Conservation (phyloP, 2,329 filamentous ascomycete genomes). For the Calonectria hongkongensis region DNA sequence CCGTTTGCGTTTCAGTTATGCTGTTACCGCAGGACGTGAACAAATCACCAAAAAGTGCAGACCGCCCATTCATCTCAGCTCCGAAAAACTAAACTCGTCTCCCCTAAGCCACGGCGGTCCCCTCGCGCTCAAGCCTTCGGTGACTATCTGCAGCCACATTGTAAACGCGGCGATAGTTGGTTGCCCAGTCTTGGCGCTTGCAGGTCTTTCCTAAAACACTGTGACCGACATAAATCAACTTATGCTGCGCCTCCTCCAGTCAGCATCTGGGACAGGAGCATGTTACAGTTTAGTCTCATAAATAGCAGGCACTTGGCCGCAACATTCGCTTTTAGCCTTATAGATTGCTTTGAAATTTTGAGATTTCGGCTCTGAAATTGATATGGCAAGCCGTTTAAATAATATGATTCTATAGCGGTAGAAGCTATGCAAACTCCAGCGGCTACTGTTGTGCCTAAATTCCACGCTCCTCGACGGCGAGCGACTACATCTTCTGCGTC, state of each 20-base stretch:
- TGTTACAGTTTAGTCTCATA: background rate
- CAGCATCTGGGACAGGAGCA: background rate
- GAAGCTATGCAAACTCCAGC: background rate
- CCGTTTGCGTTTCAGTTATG: background rate
- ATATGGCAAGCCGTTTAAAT: background rate
- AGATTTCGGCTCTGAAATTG: too few relatives aligned
- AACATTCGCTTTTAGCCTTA: background rate
- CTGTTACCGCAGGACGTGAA: background rate
- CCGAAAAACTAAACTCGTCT: background rate
- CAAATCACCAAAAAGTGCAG: background rate
- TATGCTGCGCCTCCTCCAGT: background rate
- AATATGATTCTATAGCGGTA: background rate
- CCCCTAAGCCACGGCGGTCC: background rate
- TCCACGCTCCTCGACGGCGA: background rate
- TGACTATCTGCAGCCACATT: background rate
- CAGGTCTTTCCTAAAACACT: background rate
- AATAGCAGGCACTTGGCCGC: background rate
- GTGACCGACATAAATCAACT: too few relatives aligned
- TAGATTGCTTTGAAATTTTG: background rate
- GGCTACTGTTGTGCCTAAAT: background rate
- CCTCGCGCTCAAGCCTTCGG: background rate
- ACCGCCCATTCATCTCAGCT: background rate
- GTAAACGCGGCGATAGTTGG: background rate
- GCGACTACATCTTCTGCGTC: background rate
- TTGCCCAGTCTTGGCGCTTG: background rate